Percentiles rank a stretch among this genome's conserved stretches.
Evolutionary conservation across 805 yeast genomes (phyloP).

Genomic region (Lachancea sp.): DNA sequence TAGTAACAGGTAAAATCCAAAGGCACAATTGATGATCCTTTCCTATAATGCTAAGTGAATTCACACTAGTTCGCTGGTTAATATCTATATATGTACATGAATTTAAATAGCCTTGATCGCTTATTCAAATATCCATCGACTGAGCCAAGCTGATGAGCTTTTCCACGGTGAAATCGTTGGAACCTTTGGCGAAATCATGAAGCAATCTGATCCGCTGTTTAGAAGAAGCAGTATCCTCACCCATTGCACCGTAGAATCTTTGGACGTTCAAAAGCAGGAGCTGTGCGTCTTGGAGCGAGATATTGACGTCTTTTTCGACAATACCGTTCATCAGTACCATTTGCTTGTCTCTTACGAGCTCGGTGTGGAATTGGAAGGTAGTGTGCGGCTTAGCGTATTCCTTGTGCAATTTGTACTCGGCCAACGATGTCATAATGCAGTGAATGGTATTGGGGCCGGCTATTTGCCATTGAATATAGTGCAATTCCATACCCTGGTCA

Average conservation of each 20-base stretch:
- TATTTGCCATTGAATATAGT: conserved; percentile 89
- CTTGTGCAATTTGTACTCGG: conserved; percentile 83
- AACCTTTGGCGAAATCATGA: conserved; percentile 64
- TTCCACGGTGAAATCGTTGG: conserved; percentile 58
- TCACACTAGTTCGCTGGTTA: too few species aligned
- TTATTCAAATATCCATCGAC: conserved; percentile 44
- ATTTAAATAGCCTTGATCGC: not conserved
- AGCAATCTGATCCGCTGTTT: conserved; percentile 52
- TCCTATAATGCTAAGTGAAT: too few species aligned
- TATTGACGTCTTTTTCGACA: conserved; percentile 62
- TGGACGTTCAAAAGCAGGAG: conserved; percentile 68
- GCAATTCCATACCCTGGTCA: conserved; percentile 62
- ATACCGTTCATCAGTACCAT: conserved; percentile 81
- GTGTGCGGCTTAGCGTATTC: conserved; percentile 96
- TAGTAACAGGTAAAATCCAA: too few species aligned
- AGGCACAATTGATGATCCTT: too few species aligned
- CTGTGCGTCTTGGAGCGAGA: conserved; percentile 72
- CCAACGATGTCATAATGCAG: conserved; percentile 83
- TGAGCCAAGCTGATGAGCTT: conserved; percentile 66
- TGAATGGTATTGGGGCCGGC: conserved; percentile 80
- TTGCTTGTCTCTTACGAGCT: conserved; percentile 52
- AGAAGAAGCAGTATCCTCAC: conserved; percentile 37
- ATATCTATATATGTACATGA: not conserved
- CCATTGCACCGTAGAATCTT: conserved; percentile 73
- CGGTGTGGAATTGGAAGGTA: conserved; percentile 80